Conservation (phyloP, 2,329 filamentous ascomycete species). For the Teratosphaeria viscida region DNA sequence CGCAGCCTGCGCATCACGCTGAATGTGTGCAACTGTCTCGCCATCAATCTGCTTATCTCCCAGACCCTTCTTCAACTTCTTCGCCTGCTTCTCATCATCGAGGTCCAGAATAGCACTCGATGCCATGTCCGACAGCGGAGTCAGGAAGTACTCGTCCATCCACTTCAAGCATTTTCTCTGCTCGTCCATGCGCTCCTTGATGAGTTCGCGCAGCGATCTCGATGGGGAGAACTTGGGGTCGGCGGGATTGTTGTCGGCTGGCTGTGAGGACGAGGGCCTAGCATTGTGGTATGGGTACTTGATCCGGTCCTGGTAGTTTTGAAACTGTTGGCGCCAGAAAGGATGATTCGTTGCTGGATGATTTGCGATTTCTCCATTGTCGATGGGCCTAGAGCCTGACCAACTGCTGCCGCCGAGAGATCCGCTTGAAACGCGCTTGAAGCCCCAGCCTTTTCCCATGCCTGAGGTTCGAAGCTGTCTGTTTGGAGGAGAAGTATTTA, state of each 20-base stretch:
- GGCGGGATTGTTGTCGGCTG: neutral
- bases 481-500: neutral
- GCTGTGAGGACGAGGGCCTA: too few relatives aligned
- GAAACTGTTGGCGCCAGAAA: neutral
- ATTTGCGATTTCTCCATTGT: neutral
- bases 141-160: neutral
- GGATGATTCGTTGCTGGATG: neutral
- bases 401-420: neutral
- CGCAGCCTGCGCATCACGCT: neutral
- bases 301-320: neutral
- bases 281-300: neutral
- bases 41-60: constrained; percentile 2
- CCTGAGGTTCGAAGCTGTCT: neutral
- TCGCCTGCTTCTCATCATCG: neutral
- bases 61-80: neutral
- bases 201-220: constrained; percentile 1
- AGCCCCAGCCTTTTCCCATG: neutral
- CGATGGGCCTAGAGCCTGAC: neutral
- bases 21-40: neutral
- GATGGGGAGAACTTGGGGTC: neutral
- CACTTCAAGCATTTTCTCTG: neutral
- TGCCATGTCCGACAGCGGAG: neutral
- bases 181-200: constrained; percentile 1
- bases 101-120: neutral
- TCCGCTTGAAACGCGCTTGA: neutral